Conservation (phyloP, 2,329 filamentous ascomycete genomes). For the Paraconiothyrium sp. region DNA sequence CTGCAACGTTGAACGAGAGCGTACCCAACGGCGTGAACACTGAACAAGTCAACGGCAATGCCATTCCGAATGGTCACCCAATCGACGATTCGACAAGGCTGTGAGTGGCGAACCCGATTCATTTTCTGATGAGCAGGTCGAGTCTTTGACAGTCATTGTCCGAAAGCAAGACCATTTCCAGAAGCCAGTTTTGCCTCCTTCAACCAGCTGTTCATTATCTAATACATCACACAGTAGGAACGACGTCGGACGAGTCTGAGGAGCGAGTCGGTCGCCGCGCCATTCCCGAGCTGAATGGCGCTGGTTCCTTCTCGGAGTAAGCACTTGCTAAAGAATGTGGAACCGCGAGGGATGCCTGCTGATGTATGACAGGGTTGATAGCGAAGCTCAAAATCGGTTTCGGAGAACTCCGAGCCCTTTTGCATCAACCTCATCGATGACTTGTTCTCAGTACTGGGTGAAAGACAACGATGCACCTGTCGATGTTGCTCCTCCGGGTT, state of each 20-base stretch:
- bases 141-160: constrained; percentile 63
- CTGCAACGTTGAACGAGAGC: constrained; percentile 23
- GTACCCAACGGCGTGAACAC: constrained; percentile 31
- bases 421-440: constrained; percentile 24
- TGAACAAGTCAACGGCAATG: constrained; percentile 34
- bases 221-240: constrained; percentile 63
- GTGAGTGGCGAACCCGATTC: constrained; percentile 52
- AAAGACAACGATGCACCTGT: constrained; percentile 59
- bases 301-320: constrained; percentile 44
- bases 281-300: constrained; percentile 48
- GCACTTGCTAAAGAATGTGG: constrained; percentile 22
- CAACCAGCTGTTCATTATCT: constrained; percentile 59
- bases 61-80: constrained; percentile 36
- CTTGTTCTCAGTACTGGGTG: constrained; percentile 56
- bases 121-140: constrained; percentile 64
- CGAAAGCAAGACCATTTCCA: constrained; percentile 50
- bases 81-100: constrained; percentile 41
- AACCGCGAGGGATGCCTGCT: constrained; percentile 26
- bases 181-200: constrained; percentile 43
- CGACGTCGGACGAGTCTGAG: constrained; percentile 59
- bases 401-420: constrained; percentile 32
- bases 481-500: constrained; percentile 54
- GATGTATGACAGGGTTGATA: constrained; percentile 34
- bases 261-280: constrained; percentile 51
- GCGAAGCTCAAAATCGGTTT: constrained; percentile 29